Evolutionary conservation across 1,284 basidiomycete species (phyloP).

Genomic region (Phaffia rhodozyma): DNA sequence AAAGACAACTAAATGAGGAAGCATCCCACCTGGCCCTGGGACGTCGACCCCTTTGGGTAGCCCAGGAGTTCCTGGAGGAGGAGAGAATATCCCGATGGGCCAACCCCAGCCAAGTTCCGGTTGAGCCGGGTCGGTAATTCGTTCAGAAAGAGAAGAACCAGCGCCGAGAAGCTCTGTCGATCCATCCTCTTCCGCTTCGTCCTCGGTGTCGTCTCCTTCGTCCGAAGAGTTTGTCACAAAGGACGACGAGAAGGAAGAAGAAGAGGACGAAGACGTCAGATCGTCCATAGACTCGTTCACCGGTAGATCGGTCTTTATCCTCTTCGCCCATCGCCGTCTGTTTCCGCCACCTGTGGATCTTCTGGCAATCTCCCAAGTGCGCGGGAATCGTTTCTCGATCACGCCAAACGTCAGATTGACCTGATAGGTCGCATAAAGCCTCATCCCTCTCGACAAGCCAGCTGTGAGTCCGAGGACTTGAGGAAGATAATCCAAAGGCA

Average conservation of each 20-base stretch:
- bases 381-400: constrained; percentile 4
- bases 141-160: background rate
- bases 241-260: too few species aligned
- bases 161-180: background rate
- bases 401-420: constrained; percentile 1
- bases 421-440: constrained; percentile 1
- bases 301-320: too few species aligned
- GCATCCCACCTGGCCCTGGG: constrained; percentile 7
- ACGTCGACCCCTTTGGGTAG: background rate
- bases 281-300: too few species aligned
- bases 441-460: background rate
- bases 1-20: constrained; percentile 16
- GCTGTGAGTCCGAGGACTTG: background rate
- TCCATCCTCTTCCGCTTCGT: background rate
- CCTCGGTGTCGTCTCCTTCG: background rate
- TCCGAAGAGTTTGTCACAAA: background rate
- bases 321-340: too few species aligned
- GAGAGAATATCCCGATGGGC: constrained; percentile 2
- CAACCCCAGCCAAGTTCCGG: constrained; percentile 14
- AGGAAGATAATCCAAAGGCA: constrained; percentile 15
- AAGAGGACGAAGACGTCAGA: too few species aligned
- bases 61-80: background rate
- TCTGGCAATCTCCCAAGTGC: constrained; percentile 1
- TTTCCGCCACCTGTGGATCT: constrained; percentile 2
- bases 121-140: constrained; percentile 9